phyloP scores from a whole-genome alignment of 1,284 basidiomycete species.

The Fomitopsis betulina region DNA sequence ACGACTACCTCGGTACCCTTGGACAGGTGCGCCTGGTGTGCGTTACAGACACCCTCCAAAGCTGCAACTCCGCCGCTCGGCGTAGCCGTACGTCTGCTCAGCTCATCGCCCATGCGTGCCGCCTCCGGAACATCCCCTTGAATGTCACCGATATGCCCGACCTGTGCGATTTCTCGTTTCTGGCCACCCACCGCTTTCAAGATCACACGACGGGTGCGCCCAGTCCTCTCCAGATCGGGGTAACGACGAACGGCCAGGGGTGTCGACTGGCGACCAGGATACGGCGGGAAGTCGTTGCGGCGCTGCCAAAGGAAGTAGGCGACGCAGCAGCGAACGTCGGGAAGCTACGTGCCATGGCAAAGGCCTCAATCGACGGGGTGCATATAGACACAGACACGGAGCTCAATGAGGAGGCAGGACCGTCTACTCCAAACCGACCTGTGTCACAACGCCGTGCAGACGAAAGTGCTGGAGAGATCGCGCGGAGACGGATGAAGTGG shows the following conservation, averaged over 20 bases:
- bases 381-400: constrained; percentile 32
- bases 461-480: constrained; percentile 49
- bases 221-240: constrained; percentile 76
- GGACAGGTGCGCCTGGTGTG: constrained; percentile 54
- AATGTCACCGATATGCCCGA: constrained; percentile 86
- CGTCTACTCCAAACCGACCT: constrained; percentile 74
- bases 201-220: constrained; percentile 40
- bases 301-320: constrained; percentile 74
- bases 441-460: constrained; percentile 53
- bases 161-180: constrained; percentile 89
- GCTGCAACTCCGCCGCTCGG: constrained; percentile 26
- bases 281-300: constrained; percentile 77
- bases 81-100: constrained; percentile 50
- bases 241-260: constrained; percentile 91
- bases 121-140: constrained; percentile 62
- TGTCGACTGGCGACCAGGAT: constrained; percentile 84
- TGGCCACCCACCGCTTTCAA: constrained; percentile 81
- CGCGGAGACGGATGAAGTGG: constrained; percentile 77
- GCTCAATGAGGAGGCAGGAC: constrained; percentile 52
- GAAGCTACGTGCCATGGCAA: constrained; percentile 62
- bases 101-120: constrained; percentile 51
- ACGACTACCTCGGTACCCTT: constrained; percentile 39
- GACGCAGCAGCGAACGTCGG: constrained; percentile 78
- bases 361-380: constrained; percentile 26
- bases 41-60: constrained; percentile 71